phyloP scores from a whole-genome alignment of 1,284 basidiomycete genomes.

The Rhodotorula glutinis region DNA sequence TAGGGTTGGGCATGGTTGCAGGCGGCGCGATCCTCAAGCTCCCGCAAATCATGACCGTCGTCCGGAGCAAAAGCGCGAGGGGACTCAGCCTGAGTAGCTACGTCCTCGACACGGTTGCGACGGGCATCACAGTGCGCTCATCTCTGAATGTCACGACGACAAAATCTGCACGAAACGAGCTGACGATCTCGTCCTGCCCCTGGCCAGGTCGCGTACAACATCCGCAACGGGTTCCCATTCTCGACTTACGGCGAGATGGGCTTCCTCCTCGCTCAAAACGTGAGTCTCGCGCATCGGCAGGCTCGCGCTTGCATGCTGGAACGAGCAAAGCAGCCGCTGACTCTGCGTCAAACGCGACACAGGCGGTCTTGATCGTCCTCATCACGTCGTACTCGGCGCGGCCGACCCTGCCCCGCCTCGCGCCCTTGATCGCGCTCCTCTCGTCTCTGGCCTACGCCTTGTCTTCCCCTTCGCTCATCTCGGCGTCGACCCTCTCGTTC shows the following conservation, averaged over 20 bases:
- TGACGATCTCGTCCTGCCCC: neutral
- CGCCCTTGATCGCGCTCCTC: constrained; percentile 50
- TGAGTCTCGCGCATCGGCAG: constrained; percentile 46
- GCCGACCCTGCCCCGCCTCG: constrained; percentile 39
- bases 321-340: too few relatives aligned
- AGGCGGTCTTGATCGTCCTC: constrained; percentile 66
- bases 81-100: constrained; percentile 79
- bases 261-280: constrained; percentile 80
- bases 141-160: too few relatives aligned
- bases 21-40: constrained; percentile 92
- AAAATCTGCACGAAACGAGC: too few relatives aligned
- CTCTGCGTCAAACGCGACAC: neutral
- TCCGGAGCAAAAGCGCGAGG: constrained; percentile 64
- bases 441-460: constrained; percentile 48
- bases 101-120: constrained; percentile 51
- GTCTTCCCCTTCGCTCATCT: constrained; percentile 51
- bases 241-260: constrained; percentile 93
- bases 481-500: constrained; percentile 57
- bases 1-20: constrained; percentile 87
- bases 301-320: neutral
- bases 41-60: constrained; percentile 68
- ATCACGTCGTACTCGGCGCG: constrained; percentile 61
- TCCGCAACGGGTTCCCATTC: constrained; percentile 79
- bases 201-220: constrained; percentile 60
- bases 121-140: constrained; percentile 49